A percentile compares a stretch with the other conserved stretches of the same genome.
Conservation (phyloP, 202 grass and related monocot species). For the Zoysia matrella region DNA sequence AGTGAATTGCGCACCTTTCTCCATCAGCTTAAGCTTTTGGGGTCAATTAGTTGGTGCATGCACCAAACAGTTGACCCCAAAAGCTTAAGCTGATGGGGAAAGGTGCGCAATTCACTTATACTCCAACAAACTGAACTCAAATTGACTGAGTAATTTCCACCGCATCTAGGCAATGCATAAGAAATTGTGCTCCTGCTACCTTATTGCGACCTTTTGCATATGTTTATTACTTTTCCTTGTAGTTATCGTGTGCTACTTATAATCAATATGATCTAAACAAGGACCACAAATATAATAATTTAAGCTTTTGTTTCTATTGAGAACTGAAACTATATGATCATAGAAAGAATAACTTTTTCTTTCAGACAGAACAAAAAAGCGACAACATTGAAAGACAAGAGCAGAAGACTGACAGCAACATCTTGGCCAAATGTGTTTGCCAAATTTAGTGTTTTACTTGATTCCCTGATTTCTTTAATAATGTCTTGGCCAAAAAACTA, state of each 20-base stretch:
- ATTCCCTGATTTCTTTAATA: background rate
- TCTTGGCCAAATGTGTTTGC: slow-evolving; percentile 24
- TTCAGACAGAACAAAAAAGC: background rate
- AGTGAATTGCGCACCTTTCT: no score
- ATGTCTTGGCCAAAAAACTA: background rate
- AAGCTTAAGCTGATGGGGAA: no score
- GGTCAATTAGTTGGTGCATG: no score
- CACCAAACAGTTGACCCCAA: no score
- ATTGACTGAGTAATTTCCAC: no score
- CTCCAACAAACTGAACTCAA: no score
- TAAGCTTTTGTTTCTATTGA: background rate
- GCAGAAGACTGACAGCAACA: background rate
- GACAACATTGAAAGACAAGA: background rate
- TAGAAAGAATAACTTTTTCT: background rate
- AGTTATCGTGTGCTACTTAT: background rate
- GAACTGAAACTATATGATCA: background rate
- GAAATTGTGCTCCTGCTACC: background rate
- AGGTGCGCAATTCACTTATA: no score
- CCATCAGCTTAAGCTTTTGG: no score
- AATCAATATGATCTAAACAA: background rate
- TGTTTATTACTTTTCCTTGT: background rate
- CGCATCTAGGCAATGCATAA: no score
- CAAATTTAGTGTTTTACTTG: background rate
- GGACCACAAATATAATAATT: background rate
- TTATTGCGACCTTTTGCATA: background rate